Base-by-base conservation (phyloP, 352 stramenopile species). In the Lagenidium sp. region DNA sequence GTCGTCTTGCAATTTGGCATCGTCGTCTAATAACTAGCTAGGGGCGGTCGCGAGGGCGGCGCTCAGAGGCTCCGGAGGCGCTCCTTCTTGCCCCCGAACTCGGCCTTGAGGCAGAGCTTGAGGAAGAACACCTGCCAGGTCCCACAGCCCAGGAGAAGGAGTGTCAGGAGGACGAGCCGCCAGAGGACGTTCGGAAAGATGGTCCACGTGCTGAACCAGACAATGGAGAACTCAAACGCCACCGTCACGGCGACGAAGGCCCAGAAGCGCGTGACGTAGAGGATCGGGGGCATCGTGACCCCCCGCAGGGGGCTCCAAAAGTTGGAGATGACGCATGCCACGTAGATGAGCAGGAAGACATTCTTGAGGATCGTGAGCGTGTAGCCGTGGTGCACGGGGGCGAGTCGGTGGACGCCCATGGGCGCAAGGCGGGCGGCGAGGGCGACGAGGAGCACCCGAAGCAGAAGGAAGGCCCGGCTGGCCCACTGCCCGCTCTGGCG, bases 21-120 rank as follows among this genome's bases (percentile, higher is more conserved):
- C n/a, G n/a, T n/a, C n/a, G n/a, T n/a, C n/a, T n/a, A n/a, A n/a
- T n/a, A n/a, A n/a, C n/a, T n/a, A n/a, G n/a, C n/a, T n/a, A n/a
- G n/a, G n/a, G n/a, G n/a, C n/a, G n/a, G n/a, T n/a, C n/a, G n/a
- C n/a, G n/a, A n/a, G n/a, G n/a, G n/a, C n/a, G n/a, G n/a, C n/a
- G 1, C 36, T 42, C 80, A 90, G 15, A 87, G 63, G 23, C 76
- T 88, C 39, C 79, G 65, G 25, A 88, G 61, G 0, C 76, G 71
- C 48, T 91, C 79, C 47, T 88, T 91, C 58, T 85, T 87, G 41
- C 74, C 73, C 30, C 60, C 65, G 50, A 81, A 89, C 57, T 91
- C 79, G 16, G 69, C 72, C 23, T 76, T 68, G 22, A 91, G 63
- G 32, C 54, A 52, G 18, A 85, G 60, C 39, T 80, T 76, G 48